Evolutionary conservation across 2,329 filamentous ascomycete species (phyloP).

Genomic region (Blastomyces parvus): DNA sequence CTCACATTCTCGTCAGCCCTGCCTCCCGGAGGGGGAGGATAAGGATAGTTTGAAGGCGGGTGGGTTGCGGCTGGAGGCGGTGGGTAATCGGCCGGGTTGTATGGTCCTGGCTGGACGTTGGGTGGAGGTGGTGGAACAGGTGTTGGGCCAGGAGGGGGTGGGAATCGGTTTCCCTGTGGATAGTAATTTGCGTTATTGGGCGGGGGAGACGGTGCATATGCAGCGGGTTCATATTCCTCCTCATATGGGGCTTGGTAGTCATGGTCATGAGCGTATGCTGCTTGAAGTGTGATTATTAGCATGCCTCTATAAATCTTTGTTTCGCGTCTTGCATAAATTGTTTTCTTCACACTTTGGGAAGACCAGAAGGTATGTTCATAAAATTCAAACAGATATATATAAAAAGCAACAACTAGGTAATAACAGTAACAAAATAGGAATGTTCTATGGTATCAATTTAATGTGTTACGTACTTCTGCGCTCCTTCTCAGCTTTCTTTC

Average conservation of each 20-base stretch:
- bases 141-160: slow-evolving; percentile 33
- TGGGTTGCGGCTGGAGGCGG: slow-evolving; percentile 33
- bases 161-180: slow-evolving; percentile 33
- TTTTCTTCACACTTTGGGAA: background rate
- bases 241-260: slow-evolving; percentile 31
- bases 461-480: slow-evolving; percentile 38
- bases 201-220: slow-evolving; percentile 31
- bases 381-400: background rate
- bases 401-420: slow-evolving; percentile 4
- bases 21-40: slow-evolving; percentile 28
- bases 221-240: slow-evolving; percentile 32
- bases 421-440: slow-evolving; percentile 7
- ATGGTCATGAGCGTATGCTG: slow-evolving; percentile 24
- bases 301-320: background rate
- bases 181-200: slow-evolving; percentile 21
- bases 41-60: slow-evolving; percentile 29
- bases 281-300: slow-evolving; percentile 11
- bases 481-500: slow-evolving; percentile 46
- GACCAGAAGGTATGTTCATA: background rate
- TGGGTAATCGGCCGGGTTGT: slow-evolving; percentile 35
- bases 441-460: slow-evolving; percentile 17
- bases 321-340: background rate
- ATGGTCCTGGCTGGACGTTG: slow-evolving; percentile 18
- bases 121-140: slow-evolving; percentile 14
- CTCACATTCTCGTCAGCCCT: slow-evolving; percentile 45